phyloP scores from a whole-genome alignment of 2,329 filamentous ascomycete genomes.

The Magnaporthiopsis rhizophila region DNA sequence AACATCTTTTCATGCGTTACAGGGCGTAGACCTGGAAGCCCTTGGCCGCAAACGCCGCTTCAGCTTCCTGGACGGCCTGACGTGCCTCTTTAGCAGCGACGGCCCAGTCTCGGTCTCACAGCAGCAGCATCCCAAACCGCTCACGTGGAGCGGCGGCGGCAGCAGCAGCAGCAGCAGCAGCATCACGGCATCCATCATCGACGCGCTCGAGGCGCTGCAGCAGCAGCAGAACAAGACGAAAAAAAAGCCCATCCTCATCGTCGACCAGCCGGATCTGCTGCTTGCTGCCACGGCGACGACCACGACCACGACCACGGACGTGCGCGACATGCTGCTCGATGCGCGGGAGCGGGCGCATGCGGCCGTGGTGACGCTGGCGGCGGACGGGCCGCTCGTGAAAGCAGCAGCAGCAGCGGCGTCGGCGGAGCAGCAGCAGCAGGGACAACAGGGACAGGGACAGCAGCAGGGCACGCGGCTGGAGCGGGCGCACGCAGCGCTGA shows the following conservation, averaged over 20 bases:
- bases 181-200: constrained; percentile 21
- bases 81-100: constrained; percentile 37
- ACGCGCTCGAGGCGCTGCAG: constrained; percentile 28
- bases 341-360: constrained; percentile 58
- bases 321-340: constrained; percentile 49
- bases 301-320: constrained; percentile 26
- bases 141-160: not conserved
- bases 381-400: constrained; percentile 64
- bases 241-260: constrained; percentile 46
- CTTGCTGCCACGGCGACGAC: constrained; percentile 45
- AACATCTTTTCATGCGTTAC: not conserved
- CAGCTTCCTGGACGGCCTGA: constrained; percentile 68
- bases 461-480: constrained; percentile 56
- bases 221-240: constrained; percentile 4
- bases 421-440: no score
- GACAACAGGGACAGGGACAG: no score
- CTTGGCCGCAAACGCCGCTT: constrained; percentile 52
- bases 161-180: not conserved
- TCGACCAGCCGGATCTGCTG: constrained; percentile 59
- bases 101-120: no score
- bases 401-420: constrained; percentile 11
- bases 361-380: constrained; percentile 59
- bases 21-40: constrained; percentile 65
- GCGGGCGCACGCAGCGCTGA: constrained; percentile 60
- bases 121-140: not conserved